A percentile compares a stretch with the other conserved stretches of the same genome.
phyloP scores from a whole-genome alignment of 805 yeast species.

The Candida xyloterini region DNA sequence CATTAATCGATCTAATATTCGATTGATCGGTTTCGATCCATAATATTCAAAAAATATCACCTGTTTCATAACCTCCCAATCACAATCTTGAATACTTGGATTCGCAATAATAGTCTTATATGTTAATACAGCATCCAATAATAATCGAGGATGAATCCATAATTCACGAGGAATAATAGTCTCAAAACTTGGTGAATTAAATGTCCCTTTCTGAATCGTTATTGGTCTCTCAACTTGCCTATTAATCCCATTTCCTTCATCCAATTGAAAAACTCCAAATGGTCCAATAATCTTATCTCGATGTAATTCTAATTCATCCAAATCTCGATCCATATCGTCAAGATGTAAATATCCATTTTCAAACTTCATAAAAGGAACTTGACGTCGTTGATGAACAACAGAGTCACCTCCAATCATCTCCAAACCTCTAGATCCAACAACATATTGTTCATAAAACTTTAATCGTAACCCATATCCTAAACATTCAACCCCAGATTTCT shows the following conservation, averaged over 20 bases:
- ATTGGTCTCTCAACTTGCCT: background rate
- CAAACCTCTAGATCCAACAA: slow-evolving; percentile 28
- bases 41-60: slow-evolving; percentile 31
- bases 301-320: slow-evolving; percentile 27
- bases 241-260: background rate
- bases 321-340: slow-evolving; percentile 36
- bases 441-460: slow-evolving; percentile 44
- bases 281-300: slow-evolving; percentile 35
- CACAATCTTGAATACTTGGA: slow-evolving; percentile 17
- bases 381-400: slow-evolving; percentile 38
- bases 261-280: slow-evolving; percentile 23
- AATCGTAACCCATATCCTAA: slow-evolving; percentile 48
- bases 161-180: slow-evolving; percentile 25
- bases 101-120: slow-evolving; percentile 28
- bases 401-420: slow-evolving; percentile 6
- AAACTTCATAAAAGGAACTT: slow-evolving; percentile 42
- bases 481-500: slow-evolving; percentile 43
- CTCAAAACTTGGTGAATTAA: background rate
- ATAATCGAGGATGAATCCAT: slow-evolving; percentile 35
- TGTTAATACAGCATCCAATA: slow-evolving; percentile 31
- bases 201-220: background rate
- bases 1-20: slow-evolving; percentile 25
- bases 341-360: slow-evolving; percentile 39
- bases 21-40: slow-evolving; percentile 12
- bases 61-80: slow-evolving; percentile 22